phyloP scores from a whole-genome alignment of 2,329 filamentous ascomycete genomes.

The Cladosporium sp. region DNA sequence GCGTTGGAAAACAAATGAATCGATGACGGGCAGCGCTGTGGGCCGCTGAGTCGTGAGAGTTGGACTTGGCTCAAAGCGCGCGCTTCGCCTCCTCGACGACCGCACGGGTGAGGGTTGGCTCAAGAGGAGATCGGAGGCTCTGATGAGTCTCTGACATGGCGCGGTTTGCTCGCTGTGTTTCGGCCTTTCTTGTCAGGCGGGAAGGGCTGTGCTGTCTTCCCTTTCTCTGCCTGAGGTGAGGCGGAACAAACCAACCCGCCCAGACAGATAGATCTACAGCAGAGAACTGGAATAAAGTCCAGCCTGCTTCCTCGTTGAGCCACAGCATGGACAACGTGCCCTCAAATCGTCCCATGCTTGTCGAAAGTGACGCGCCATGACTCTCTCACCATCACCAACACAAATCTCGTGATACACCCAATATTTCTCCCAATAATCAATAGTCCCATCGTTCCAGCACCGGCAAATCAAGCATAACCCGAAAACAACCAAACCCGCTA shows the following conservation, averaged over 20 bases:
- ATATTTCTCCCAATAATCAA: background rate
- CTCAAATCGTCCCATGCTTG: background rate
- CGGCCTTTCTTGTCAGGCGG: background rate
- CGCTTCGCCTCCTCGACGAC: background rate
- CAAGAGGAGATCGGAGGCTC: background rate
- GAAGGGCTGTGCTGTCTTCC: background rate
- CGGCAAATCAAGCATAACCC: background rate
- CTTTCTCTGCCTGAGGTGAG: background rate
- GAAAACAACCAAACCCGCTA: background rate
- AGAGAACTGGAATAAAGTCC: background rate
- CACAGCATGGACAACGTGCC: background rate
- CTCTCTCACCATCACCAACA: background rate
- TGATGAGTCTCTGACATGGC: background rate
- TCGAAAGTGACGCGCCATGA: background rate
- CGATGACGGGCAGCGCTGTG: background rate
- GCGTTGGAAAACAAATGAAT: constrained; percentile 7
- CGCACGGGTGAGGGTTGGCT: background rate
- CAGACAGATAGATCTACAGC: background rate
- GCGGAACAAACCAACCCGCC: background rate
- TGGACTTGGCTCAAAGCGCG: background rate
- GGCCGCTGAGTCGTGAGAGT: background rate
- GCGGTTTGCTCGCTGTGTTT: background rate
- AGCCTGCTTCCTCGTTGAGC: background rate
- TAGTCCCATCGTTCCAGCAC: background rate
- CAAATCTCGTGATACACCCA: background rate